These are phyloP conservation scores for Decorospora gaudefroyi DNA, from an alignment of 2,329 filamentous ascomycete genomes.

Conservation along the genomic window DNA sequence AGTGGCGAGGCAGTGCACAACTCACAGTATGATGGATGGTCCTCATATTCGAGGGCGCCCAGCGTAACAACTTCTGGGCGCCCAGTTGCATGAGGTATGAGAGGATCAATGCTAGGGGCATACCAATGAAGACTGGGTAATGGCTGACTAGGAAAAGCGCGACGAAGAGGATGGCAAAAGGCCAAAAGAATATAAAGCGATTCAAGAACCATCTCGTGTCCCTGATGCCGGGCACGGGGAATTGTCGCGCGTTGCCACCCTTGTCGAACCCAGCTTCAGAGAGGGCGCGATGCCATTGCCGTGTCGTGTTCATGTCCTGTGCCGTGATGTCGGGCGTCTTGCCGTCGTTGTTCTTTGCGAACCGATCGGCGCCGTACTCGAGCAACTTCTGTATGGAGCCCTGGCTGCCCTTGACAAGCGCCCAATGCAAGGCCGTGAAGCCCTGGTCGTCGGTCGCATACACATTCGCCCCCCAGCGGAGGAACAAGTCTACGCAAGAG, in stretches of 20 bases:
- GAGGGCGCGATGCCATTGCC: constrained; percentile 81
- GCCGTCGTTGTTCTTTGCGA: constrained; percentile 83
- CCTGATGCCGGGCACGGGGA: constrained; percentile 76
- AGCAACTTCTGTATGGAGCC: constrained; percentile 90
- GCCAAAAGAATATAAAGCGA: constrained; percentile 88
- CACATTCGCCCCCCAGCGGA: constrained; percentile 94
- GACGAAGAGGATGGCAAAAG: constrained; percentile 74
- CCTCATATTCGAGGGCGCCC: constrained; percentile 85
- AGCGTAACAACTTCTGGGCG: constrained; percentile 76
- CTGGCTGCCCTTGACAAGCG: constrained; percentile 87
- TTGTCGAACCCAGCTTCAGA: constrained; percentile 82
- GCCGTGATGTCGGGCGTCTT: constrained; percentile 89
- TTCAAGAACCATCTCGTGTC: constrained; percentile 78
- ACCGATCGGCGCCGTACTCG: constrained; percentile 93
- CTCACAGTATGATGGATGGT: constrained; percentile 84
- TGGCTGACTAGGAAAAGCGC: constrained; percentile 73
- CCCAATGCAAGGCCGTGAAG: constrained; percentile 95
- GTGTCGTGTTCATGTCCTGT: constrained; percentile 82
- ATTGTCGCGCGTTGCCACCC: constrained; percentile 72
- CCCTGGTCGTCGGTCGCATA: constrained; percentile 89
- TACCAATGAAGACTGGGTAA: constrained; percentile 72
- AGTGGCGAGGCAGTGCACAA: constrained; percentile 13
- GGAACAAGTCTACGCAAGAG: constrained; percentile 85
- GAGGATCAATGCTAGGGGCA: constrained; percentile 71
- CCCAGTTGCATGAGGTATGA: constrained; percentile 75